Conservation (phyloP, 139 green algal genomes). For the Picochlorum sp. region DNA sequence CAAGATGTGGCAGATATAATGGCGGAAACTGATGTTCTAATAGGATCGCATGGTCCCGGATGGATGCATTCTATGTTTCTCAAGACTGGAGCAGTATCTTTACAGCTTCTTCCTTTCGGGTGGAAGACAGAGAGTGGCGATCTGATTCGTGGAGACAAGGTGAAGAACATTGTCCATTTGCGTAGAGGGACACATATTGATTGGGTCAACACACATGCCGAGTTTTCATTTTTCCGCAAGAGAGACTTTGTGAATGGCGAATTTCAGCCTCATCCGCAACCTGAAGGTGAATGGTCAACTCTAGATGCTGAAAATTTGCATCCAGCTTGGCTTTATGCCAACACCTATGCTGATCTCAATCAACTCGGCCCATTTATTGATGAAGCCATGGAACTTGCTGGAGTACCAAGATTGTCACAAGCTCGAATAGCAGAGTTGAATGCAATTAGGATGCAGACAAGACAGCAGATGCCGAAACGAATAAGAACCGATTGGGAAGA, state of each 20-base stretch:
- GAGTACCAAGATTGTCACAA: background rate
- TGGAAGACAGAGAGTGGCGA: background rate
- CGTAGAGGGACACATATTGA: slow-evolving; percentile 1
- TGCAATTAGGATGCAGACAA: background rate
- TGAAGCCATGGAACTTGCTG: background rate
- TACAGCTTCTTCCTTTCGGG: slow-evolving; percentile 5
- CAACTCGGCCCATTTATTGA: slow-evolving; percentile 3
- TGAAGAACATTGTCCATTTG: background rate
- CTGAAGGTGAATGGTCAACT: background rate
- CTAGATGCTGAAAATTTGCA: background rate
- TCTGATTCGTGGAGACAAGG: background rate
- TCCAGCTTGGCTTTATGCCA: slow-evolving; percentile 1
- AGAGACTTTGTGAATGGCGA: background rate
- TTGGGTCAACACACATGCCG: background rate
- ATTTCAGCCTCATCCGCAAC: background rate
- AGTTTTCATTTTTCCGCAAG: slow-evolving; percentile 4
- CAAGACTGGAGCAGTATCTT: slow-evolving; percentile 2
- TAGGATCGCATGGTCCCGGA: background rate
- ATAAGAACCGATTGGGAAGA: background rate
- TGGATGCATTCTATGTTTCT: slow-evolving; percentile 7
- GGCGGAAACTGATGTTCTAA: slow-evolving; percentile 1
- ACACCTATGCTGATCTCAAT: slow-evolving; percentile 4
- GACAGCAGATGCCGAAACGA: background rate
- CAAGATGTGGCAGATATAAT: background rate
- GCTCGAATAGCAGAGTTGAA: background rate